Base-by-base conservation (phyloP, 352 stramenopile species). In the Pythium volutum region DNA sequence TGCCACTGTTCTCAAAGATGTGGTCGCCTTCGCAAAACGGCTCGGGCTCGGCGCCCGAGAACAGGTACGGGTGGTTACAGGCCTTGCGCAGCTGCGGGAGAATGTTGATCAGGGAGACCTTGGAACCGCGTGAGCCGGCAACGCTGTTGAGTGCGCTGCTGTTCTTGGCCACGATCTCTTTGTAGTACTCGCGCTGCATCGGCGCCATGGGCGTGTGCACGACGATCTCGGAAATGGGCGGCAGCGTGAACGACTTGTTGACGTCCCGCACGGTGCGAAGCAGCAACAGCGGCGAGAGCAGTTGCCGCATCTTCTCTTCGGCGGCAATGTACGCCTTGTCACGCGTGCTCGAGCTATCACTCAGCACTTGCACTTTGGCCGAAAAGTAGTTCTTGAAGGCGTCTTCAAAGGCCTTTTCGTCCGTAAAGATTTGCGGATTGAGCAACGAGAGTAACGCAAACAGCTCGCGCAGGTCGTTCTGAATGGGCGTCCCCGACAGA, bases 51-150 rank as follows among this genome's bases (percentile, higher is more conserved):
- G 79, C 79, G 22, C 82, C 82, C 25, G 83, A 65, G 26, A 99
- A 95, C 52, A 99, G 62, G 70, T 98, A 99, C 38, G 84, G 84
- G 49, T 93, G 84, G 42, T 90, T 91, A 58, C 81, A 91, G 1
- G 74, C 79, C 61, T 93, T 93, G 10, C 81, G 74, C 9, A 93
- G 65, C 59, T 99, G 91, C 64, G 99, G 98, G 18, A 98, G 83
- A 62, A 99, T 89, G 73, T 99, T 99, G 47, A 98, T 97, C 52
- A 99, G 77, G 50, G 86, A 76, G 29, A 90, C 58, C 51, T 79
- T 88, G 39, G 55, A 70, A 12, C 51, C 56, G 5, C 63, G 50
- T 2, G 50, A 22, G 11, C 41, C 56, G 6, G 42, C 29, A 27
- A 73, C 57, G 16, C 65, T 76, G 64, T 87, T 85, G 20, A 91